Evolutionary conservation across 1,284 basidiomycete species (phyloP).

Genomic region (Porodaedalea pini): DNA sequence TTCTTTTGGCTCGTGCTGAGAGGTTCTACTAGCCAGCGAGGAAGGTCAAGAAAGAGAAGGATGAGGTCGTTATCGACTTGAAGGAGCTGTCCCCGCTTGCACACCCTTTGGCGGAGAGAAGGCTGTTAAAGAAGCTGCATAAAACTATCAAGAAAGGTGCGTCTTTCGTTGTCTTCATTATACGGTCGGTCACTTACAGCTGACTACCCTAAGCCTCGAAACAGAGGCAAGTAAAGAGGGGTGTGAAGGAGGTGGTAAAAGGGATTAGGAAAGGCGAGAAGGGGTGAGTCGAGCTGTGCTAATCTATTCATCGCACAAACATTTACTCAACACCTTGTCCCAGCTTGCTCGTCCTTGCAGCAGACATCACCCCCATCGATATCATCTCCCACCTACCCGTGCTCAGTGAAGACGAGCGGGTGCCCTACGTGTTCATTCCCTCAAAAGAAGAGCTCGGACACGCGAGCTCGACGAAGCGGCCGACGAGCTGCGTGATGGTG

Average conservation of each 20-base stretch:
- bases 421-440: conserved; percentile 87
- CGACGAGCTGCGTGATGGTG: conserved; percentile 97
- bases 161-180: conserved; percentile 24
- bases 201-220: conserved; percentile 66
- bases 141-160: conserved; percentile 89
- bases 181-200: conserved; percentile 1
- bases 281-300: conserved; percentile 55
- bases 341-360: conserved; percentile 89
- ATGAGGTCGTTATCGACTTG: conserved; percentile 64
- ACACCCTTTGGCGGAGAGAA: conserved; percentile 86
- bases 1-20: neutral
- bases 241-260: conserved; percentile 96
- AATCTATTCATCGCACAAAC: conserved; percentile 12
- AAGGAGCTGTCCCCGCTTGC: conserved; percentile 90
- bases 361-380: conserved; percentile 97
- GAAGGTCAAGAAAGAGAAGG: conserved; percentile 53
- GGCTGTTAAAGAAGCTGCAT: conserved; percentile 88
- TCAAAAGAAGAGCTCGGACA: conserved; percentile 95
- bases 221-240: conserved; percentile 87
- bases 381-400: conserved; percentile 97
- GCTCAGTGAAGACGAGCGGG: conserved; percentile 89
- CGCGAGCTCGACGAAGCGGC: conserved; percentile 95
- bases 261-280: conserved; percentile 94
- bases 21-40: conserved; percentile 42
- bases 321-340: neutral